Conservation (phyloP, 1,139 yeast genomes). For the Protomyces gravidus region DNA sequence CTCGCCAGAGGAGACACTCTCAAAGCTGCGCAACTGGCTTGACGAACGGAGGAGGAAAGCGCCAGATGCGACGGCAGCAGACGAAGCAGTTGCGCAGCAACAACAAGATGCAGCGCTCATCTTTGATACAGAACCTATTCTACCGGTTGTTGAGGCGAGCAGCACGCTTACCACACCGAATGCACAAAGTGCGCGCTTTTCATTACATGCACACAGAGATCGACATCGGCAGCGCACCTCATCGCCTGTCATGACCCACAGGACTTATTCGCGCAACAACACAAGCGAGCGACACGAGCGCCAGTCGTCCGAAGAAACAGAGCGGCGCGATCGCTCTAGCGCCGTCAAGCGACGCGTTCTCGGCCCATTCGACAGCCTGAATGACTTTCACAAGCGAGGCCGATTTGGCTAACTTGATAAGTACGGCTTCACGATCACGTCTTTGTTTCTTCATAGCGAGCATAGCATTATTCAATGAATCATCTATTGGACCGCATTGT, state of each 20-base stretch:
- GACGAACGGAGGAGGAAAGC: conserved; percentile 10
- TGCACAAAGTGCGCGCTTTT: background rate
- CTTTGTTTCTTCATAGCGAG: background rate
- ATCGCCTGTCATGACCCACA: background rate
- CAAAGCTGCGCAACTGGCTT: conserved; percentile 10
- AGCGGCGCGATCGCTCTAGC: conserved; percentile 5
- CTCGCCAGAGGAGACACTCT: background rate
- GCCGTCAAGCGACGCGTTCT: conserved; percentile 19
- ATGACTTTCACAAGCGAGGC: conserved; percentile 22
- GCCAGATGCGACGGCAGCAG: background rate
- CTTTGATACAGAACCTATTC: background rate
- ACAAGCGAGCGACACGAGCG: background rate
- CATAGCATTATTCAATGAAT: background rate
- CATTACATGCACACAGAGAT: background rate
- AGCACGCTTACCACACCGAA: background rate
- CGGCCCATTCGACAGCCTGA: conserved; percentile 1
- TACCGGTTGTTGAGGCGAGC: background rate
- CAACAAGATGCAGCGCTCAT: background rate
- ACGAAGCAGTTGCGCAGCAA: background rate
- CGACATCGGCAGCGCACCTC: background rate
- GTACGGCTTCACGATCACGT: background rate
- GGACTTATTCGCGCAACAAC: background rate
- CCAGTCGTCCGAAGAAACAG: conserved; percentile 6
- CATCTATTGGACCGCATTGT: too few species aligned
- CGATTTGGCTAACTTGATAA: background rate